Percentiles rank a stretch among this genome's conserved stretches.
Conservation (phyloP, 2,329 filamentous ascomycete genomes). For the Myotisia sp. region DNA sequence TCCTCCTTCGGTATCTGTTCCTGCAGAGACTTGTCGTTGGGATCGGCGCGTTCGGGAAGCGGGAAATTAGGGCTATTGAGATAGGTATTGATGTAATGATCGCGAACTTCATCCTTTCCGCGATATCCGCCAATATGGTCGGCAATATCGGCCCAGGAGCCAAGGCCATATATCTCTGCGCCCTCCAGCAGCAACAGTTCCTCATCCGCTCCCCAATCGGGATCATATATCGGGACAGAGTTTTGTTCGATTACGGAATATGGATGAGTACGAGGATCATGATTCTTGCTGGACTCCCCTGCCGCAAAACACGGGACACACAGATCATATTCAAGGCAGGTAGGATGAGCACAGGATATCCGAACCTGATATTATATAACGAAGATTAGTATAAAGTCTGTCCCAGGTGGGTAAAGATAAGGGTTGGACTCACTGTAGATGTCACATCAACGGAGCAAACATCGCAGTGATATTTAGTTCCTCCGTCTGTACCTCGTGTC, state of each 20-base stretch:
- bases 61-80: constrained; percentile 74
- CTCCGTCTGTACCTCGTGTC: constrained; percentile 68
- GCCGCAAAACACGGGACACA: constrained; percentile 89
- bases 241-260: constrained; percentile 96
- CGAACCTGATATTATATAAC: constrained; percentile 61
- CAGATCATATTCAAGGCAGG: constrained; percentile 88
- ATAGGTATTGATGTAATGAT: constrained; percentile 84
- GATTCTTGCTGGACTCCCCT: constrained; percentile 64
- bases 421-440: constrained; percentile 56
- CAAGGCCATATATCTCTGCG: constrained; percentile 87
- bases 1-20: constrained; percentile 75
- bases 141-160: constrained; percentile 94
- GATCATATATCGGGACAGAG: constrained; percentile 88
- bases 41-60: constrained; percentile 71
- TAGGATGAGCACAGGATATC: constrained; percentile 72
- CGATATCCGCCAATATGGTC: constrained; percentile 95
- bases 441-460: constrained; percentile 94
- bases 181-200: constrained; percentile 88
- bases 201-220: constrained; percentile 94
- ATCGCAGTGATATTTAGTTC: constrained; percentile 93
- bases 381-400: neutral
- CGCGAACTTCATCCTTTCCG: constrained; percentile 84
- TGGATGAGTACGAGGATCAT: constrained; percentile 73
- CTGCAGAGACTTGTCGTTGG: constrained; percentile 62
- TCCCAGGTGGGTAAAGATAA: neutral